phyloP scores from a whole-genome alignment of 768 basidiomycete species.

The Termitomyces sp. region DNA sequence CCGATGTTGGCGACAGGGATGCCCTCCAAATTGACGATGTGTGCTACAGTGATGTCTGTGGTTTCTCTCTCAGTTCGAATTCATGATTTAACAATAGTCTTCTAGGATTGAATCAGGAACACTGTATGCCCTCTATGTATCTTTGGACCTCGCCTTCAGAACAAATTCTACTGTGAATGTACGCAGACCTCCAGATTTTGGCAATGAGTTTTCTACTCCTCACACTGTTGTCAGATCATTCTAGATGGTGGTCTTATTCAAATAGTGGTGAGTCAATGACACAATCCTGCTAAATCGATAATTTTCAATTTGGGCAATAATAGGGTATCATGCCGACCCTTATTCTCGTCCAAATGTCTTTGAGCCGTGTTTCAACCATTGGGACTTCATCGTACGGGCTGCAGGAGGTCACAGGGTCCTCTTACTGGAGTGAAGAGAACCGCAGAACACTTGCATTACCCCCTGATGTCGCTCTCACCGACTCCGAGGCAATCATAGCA shows the following conservation, averaged over 20 bases:
- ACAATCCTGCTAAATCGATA: neutral
- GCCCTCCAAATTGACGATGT: slow-evolving; percentile 24
- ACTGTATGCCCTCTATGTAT: slow-evolving; percentile 31
- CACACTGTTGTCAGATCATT: slow-evolving; percentile 6
- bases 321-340: slow-evolving; percentile 18
- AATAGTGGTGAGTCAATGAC: slow-evolving; percentile 12
- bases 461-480: neutral
- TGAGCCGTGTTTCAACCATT: slow-evolving; percentile 6
- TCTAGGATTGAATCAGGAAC: slow-evolving; percentile 34
- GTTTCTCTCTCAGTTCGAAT: neutral
- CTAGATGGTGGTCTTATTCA: slow-evolving; percentile 15
- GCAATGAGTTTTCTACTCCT: neutral
- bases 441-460: neutral
- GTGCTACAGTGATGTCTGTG: slow-evolving; percentile 31
- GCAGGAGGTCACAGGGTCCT: neutral
- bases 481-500: neutral
- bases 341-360: slow-evolving; percentile 12
- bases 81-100: neutral
- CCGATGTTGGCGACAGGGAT: slow-evolving; percentile 22
- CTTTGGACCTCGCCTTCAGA: slow-evolving; percentile 23
- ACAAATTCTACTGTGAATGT: slow-evolving; percentile 20
- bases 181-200: slow-evolving; percentile 11
- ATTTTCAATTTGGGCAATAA: no score
- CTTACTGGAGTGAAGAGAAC: slow-evolving; percentile 5
- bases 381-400: neutral